Evolutionary conservation across 805 yeast genomes (phyloP), one percentile per base, ranked within the genome.

Genomic region (Lipomyces kockii): DNA sequence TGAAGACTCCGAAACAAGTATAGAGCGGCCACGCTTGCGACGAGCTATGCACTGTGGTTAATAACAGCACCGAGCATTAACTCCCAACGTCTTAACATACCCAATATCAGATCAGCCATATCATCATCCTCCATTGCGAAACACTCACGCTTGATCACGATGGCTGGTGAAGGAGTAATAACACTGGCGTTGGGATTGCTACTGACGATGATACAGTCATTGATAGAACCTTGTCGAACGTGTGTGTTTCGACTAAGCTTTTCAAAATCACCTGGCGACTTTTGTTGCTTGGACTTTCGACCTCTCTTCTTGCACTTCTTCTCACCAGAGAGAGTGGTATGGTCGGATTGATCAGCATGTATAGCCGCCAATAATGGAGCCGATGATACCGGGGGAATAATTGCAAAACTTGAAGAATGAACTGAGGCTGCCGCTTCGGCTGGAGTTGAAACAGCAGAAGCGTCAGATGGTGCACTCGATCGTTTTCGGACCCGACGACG

Each of bases 151-250:
- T 43, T 43, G 49, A 43, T 6, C 9, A n/a, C 25, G 49, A 17
- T 8, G 49, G 12, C 22, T 4, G 20, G 49, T n/a, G 49, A 43
- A 17, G 49, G 49, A n/a, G 49, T 43, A 43, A 17, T 43, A 43
- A 8, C 49, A 43, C 22, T 8, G 22, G 49, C 22, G 7, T 17
- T 43, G 20, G 49, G 49, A 17, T 43, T 17, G 49, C 11, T n/a
- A 29, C 49, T 12, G 12, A 56, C 60, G 25, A 32, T 57, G 20
- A 56, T 56, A 29, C 60, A 56, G 34, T 56, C 60, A 39, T 56
- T 56, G 14, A 56, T 56, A 56, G 43, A 39, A 29, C 25, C 60
- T 14, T 56, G 35, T 12, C 60, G 60, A 39, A 32, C 29, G 22
- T 39, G 29, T 17, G 14, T 11, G 56, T 17, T 29, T 20, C 60